phyloP scores from a whole-genome alignment of 2,329 filamentous ascomycete species.

The Sporothrix sp. region DNA sequence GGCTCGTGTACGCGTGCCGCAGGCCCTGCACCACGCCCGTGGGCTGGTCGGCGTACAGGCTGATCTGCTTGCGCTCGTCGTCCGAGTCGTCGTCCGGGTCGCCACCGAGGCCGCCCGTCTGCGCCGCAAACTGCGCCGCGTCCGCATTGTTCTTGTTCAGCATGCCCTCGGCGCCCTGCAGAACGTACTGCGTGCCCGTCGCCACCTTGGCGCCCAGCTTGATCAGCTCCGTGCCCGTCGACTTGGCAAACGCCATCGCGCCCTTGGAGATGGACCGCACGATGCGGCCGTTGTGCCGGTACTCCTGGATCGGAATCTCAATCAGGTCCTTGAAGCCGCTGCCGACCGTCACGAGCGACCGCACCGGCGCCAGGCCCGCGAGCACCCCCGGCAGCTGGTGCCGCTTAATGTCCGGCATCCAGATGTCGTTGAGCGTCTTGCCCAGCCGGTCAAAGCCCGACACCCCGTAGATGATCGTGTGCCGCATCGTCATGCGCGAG shows the following conservation, averaged over 20 bases:
- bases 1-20: slow-evolving; percentile 67
- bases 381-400: slow-evolving; percentile 86
- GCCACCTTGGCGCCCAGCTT: slow-evolving; percentile 90
- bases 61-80: slow-evolving; percentile 67
- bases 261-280: slow-evolving; percentile 89
- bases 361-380: slow-evolving; percentile 80
- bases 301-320: slow-evolving; percentile 83
- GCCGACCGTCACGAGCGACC: slow-evolving; percentile 83
- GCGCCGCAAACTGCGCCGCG: slow-evolving; percentile 24
- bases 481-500: slow-evolving; percentile 73
- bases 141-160: slow-evolving; percentile 39
- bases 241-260: slow-evolving; percentile 79
- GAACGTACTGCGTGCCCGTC: slow-evolving; percentile 85
- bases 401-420: slow-evolving; percentile 84
- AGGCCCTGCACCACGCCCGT: slow-evolving; percentile 80
- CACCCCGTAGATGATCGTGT: slow-evolving; percentile 87
- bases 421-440: slow-evolving; percentile 85
- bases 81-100: slow-evolving; percentile 44
- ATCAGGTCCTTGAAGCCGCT: slow-evolving; percentile 79
- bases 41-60: slow-evolving; percentile 88
- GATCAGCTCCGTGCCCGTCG: slow-evolving; percentile 87
- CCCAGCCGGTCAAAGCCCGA: slow-evolving; percentile 85
- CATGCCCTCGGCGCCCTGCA: slow-evolving; percentile 80
- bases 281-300: slow-evolving; percentile 85
- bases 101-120: slow-evolving; percentile 15